Evolutionary conservation across 306 rosid species (phyloP).

Genomic region (Pachyrhizus erosus): DNA sequence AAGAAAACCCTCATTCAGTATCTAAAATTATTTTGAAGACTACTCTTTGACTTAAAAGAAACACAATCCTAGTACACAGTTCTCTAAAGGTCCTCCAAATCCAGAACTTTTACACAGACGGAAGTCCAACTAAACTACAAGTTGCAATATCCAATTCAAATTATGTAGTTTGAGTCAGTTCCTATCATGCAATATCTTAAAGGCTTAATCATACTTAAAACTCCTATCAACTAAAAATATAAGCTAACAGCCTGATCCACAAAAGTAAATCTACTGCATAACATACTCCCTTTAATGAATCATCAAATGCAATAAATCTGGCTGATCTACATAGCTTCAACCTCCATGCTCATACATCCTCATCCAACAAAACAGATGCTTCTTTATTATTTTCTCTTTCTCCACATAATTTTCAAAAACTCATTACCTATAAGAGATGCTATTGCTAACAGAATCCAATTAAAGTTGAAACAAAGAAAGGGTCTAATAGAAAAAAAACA

Average conservation of each 20-base stretch:
- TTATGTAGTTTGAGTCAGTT: background rate
- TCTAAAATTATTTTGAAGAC: background rate
- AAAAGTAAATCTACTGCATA: background rate
- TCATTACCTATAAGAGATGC: background rate
- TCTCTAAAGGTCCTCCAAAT: conserved; percentile 22
- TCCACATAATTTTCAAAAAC: background rate
- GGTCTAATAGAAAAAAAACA: background rate
- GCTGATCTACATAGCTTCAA: conserved; percentile 20
- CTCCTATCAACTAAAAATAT: background rate
- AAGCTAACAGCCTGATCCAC: background rate
- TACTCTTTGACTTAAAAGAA: background rate
- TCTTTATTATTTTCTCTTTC: background rate
- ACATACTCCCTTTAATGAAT: background rate
- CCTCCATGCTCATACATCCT: conserved; percentile 3
- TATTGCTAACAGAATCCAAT: conserved; percentile 24
- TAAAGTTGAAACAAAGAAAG: conserved; percentile 16
- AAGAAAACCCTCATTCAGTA: background rate
- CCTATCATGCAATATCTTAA: background rate
- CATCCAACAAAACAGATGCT: background rate
- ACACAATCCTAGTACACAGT: background rate
- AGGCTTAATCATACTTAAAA: background rate
- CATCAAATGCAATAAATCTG: conserved; percentile 6
- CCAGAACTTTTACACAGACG: background rate
- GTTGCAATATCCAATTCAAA: conserved; percentile 15
- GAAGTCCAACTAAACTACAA: conserved; percentile 7